Evolutionary conservation across 139 green algal genomes (phyloP).

Genomic region (Zygnema cylindricum): DNA sequence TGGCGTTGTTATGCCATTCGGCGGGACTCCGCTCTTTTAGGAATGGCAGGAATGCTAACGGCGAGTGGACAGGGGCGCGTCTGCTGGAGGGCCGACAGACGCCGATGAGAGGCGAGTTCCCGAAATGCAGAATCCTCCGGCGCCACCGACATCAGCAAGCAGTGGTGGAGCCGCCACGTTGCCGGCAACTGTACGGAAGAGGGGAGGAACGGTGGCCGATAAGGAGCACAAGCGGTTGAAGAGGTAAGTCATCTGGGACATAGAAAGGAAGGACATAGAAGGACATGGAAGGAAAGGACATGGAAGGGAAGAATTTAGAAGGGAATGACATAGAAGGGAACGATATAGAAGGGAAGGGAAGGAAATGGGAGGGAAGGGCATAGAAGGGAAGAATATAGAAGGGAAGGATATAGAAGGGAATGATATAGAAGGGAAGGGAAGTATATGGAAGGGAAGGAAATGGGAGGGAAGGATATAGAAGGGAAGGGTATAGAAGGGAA

Average conservation of each 20-base stretch:
- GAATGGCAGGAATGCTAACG: not conserved
- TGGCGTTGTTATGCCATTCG: not conserved
- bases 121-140: slow-evolving; percentile 19
- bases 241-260: not conserved
- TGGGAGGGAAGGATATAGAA: too few relatives aligned
- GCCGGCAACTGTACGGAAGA: slow-evolving; percentile 8
- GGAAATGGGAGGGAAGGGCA: too few relatives aligned
- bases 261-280: not conserved
- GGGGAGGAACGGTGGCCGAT: not conserved
- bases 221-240: slow-evolving; percentile 44
- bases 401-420: too few relatives aligned
- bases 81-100: slow-evolving; percentile 33
- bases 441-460: too few relatives aligned
- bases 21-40: not conserved
- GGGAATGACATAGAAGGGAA: not conserved
- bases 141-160: not conserved
- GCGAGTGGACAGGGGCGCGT: not conserved
- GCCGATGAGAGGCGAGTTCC: slow-evolving; percentile 7
- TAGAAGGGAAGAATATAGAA: too few relatives aligned
- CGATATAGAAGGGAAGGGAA: not conserved
- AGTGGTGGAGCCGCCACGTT: not conserved
- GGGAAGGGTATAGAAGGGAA: too few relatives aligned
- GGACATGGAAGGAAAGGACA: not conserved
- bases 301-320: not conserved
- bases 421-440: too few relatives aligned